Percentiles rank a stretch among this genome's conserved stretches.
Evolutionary conservation across 106 monocot genomes (phyloP).

Genomic region (Phalaenopsis equestris): DNA sequence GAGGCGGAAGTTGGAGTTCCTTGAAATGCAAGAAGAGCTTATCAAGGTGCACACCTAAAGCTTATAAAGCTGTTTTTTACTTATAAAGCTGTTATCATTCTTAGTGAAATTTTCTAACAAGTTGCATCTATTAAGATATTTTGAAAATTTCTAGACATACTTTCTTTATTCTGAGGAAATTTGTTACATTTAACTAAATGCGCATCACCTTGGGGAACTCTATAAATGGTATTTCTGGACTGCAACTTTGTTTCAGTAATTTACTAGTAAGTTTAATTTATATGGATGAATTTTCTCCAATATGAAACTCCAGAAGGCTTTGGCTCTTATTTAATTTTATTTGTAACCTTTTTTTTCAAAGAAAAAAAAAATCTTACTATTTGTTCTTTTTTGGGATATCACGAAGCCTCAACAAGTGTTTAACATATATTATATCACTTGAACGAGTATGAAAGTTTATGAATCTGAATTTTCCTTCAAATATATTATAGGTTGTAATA

Average conservation of each 20-base stretch:
- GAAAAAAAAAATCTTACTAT: neutral
- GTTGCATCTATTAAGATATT: neutral
- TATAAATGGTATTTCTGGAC: neutral
- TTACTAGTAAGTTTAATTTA: neutral
- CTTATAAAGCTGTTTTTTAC: neutral
- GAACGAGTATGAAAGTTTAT: neutral
- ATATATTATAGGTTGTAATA: neutral
- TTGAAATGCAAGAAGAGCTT: slow-evolving; percentile 98
- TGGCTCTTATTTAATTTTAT: neutral
- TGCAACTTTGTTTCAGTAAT: neutral
- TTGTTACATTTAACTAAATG: neutral
- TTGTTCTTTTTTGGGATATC: neutral
- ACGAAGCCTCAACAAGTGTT: neutral
- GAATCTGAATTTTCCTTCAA: neutral
- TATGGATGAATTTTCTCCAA: neutral
- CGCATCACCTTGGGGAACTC: neutral
- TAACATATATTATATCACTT: neutral
- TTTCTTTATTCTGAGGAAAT: neutral
- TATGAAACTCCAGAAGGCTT: neutral
- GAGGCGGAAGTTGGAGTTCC: slow-evolving; percentile 85
- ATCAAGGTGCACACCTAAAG: slow-evolving; percentile 54
- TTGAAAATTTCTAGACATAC: neutral
- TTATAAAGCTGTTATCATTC: neutral
- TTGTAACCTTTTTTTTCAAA: neutral
- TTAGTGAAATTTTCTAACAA: neutral